Conservation (phyloP, 2,329 filamentous ascomycete species). For the Emergomyces orientalis region DNA sequence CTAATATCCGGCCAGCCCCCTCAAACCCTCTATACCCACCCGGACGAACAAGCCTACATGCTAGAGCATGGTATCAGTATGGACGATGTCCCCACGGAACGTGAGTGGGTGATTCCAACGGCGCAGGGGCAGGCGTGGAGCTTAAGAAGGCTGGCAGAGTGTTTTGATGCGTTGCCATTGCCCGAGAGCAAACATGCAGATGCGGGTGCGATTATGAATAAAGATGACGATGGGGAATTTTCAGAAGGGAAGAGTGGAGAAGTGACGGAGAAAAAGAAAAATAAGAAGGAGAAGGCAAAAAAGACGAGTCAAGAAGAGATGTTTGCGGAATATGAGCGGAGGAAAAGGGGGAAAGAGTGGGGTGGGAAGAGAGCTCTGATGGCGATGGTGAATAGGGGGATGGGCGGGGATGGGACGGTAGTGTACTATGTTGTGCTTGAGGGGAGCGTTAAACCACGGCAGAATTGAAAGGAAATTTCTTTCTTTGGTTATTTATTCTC, state of each 20-base stretch:
- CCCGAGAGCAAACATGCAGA: slow-evolving; percentile 18
- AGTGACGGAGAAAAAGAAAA: slow-evolving; percentile 12
- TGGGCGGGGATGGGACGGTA: slow-evolving; percentile 50
- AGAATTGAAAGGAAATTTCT: slow-evolving; percentile 40
- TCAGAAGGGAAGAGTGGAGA: slow-evolving; percentile 3
- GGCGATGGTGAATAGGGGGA: slow-evolving; percentile 45
- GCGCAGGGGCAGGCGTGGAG: slow-evolving; percentile 53
- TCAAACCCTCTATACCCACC: slow-evolving; percentile 52
- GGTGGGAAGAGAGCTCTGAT: slow-evolving; percentile 48
- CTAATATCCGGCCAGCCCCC: slow-evolving; percentile 55
- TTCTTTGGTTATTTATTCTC: background rate
- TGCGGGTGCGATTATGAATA: background rate
- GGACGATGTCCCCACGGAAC: slow-evolving; percentile 41
- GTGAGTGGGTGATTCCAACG: slow-evolving; percentile 52
- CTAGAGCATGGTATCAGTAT: slow-evolving; percentile 43
- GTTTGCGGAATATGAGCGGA: slow-evolving; percentile 26
- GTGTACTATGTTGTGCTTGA: slow-evolving; percentile 59
- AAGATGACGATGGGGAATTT: slow-evolving; percentile 9
- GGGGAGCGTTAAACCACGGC: slow-evolving; percentile 54
- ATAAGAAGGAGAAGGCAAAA: slow-evolving; percentile 17
- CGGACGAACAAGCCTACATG: slow-evolving; percentile 54
- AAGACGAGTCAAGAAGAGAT: slow-evolving; percentile 20
- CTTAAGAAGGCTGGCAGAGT: slow-evolving; percentile 44
- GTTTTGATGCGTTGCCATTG: slow-evolving; percentile 45
- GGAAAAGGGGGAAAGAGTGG: slow-evolving; percentile 29